These are phyloP conservation scores for Oryza meyeriana DNA, from an alignment of 176 grass and related monocot species.

Conservation along the genomic window DNA sequence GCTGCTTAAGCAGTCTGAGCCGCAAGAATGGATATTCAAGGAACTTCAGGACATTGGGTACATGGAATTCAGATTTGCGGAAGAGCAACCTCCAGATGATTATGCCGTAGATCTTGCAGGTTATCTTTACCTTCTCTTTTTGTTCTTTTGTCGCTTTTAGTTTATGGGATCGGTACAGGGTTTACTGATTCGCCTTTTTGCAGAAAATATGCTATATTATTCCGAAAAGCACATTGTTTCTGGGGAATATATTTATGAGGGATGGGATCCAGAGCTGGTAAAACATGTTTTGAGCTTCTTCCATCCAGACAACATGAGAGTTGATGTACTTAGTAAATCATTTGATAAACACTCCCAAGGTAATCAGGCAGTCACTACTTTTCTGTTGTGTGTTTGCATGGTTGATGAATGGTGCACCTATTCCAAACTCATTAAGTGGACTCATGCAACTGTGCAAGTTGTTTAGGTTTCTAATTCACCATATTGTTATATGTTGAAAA, in stretches of 20 bases:
- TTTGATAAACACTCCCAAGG: slow-evolving; percentile 90
- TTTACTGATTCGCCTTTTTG: slow-evolving; percentile 35
- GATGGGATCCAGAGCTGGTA: slow-evolving; percentile 76
- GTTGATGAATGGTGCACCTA: neutral
- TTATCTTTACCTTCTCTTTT: slow-evolving; percentile 39
- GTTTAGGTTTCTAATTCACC: neutral
- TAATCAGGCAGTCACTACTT: slow-evolving; percentile 35
- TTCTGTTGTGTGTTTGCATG: neutral
- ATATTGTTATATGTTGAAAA: neutral
- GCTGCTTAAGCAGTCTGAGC: slow-evolving; percentile 66
- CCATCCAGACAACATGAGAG: slow-evolving; percentile 91
- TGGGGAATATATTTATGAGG: slow-evolving; percentile 87
- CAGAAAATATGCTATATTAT: slow-evolving; percentile 88
- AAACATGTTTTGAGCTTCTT: slow-evolving; percentile 76
- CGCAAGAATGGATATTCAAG: slow-evolving; percentile 97
- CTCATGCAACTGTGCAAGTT: slow-evolving; percentile 7
- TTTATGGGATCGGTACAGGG: slow-evolving; percentile 6
- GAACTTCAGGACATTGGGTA: slow-evolving; percentile 92
- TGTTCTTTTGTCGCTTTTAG: slow-evolving; percentile 26
- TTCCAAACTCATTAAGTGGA: neutral
- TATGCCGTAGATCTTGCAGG: slow-evolving; percentile 89
- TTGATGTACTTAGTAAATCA: slow-evolving; percentile 75
- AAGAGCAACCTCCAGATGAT: slow-evolving; percentile 96
- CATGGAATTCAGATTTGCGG: slow-evolving; percentile 96
- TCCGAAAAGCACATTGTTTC: slow-evolving; percentile 74